Percentiles rank a stretch among this genome's conserved stretches.
These are phyloP conservation scores for Suhomyces vadensis DNA, from an alignment of 805 yeast genomes.

Conservation along the genomic window DNA sequence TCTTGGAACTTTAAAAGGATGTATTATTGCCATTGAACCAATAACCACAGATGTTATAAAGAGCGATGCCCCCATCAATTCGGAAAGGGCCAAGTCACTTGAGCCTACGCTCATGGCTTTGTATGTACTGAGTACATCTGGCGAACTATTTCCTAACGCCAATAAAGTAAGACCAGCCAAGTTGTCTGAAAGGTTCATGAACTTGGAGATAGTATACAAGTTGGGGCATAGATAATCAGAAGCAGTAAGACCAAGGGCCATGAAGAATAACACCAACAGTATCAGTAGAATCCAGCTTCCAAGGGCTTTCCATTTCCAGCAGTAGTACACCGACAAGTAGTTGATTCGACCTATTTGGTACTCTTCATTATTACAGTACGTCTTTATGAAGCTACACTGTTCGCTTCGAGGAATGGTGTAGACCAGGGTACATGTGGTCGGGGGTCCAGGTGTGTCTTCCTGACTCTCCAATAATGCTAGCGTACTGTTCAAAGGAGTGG, in stretches of 20 bases:
- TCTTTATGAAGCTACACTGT: conserved; percentile 37
- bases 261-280: conserved; percentile 48
- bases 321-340: conserved; percentile 39
- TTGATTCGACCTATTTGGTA: conserved; percentile 36
- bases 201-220: conserved; percentile 60
- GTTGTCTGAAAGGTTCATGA: conserved; percentile 67
- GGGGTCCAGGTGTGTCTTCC: background rate
- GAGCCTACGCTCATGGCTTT: conserved; percentile 76
- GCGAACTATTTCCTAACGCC: conserved; percentile 91
- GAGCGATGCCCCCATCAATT: conserved; percentile 85
- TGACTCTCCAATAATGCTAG: background rate
- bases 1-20: conserved; percentile 60
- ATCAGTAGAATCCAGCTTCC: conserved; percentile 18
- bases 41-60: conserved; percentile 78
- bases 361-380: conserved; percentile 31
- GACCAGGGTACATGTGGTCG: conserved; percentile 3
- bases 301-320: conserved; percentile 15
- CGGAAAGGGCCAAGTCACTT: conserved; percentile 81
- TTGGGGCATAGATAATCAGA: conserved; percentile 83
- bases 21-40: conserved; percentile 71
- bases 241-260: conserved; percentile 74
- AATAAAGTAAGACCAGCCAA: conserved; percentile 83
- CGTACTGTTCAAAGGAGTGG: background rate
- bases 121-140: conserved; percentile 83
- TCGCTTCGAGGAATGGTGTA: conserved; percentile 5